Evolutionary conservation across 805 yeast genomes (phyloP).

Genomic region (Yarrowia bubula): DNA sequence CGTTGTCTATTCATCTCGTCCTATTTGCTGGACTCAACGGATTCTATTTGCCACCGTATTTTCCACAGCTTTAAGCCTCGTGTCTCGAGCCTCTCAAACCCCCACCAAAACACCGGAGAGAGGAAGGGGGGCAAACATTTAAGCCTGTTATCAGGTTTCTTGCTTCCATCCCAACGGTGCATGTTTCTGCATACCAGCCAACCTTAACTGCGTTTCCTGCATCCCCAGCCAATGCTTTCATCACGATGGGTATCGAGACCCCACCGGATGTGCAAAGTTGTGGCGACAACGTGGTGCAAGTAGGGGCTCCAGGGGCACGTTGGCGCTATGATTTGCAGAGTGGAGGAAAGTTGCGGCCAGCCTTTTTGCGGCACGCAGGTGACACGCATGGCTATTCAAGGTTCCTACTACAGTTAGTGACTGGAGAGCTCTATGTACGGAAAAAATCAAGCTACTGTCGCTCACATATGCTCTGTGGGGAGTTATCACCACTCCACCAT

Average conservation of each 20-base stretch:
- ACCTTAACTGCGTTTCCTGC: neutral
- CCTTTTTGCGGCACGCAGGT: neutral
- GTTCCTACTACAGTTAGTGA: neutral
- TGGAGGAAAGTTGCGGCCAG: neutral
- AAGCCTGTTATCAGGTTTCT: conserved; percentile 18
- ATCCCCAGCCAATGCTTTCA: conserved; percentile 17
- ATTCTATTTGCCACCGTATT: neutral
- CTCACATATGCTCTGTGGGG: no score
- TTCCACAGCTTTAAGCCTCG: neutral
- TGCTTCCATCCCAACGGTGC: conserved; percentile 21
- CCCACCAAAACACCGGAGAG: neutral
- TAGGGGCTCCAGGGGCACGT: neutral
- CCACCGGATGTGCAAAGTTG: conserved; percentile 17
- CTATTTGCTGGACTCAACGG: no score
- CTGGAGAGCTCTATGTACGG: neutral
- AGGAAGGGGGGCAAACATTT: conserved; percentile 5
- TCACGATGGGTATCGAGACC: neutral
- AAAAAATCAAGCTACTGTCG: no score
- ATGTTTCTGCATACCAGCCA: conserved; percentile 2
- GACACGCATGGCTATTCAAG: conserved; percentile 4
- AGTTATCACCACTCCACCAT: no score
- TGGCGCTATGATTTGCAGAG: neutral
- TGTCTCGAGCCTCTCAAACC: neutral
- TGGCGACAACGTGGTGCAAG: conserved; percentile 2
- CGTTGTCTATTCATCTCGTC: neutral